Base-by-base conservation (phyloP, 2,329 filamentous ascomycete genomes). In the Phyllosticta capitalensis region DNA sequence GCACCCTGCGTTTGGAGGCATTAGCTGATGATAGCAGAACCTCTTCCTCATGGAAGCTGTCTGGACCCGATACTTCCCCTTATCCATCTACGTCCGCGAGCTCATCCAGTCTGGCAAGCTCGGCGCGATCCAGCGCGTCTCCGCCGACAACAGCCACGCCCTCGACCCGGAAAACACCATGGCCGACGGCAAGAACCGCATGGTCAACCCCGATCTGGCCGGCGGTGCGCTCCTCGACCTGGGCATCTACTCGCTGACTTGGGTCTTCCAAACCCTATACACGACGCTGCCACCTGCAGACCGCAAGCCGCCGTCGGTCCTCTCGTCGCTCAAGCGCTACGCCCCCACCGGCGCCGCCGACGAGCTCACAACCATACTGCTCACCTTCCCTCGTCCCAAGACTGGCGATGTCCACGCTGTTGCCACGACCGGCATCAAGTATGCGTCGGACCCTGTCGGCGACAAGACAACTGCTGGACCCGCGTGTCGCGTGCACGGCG, bases 201-300 rank as follows among this genome's bases (percentile, higher is more conserved):
- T 95, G 84, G 82, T 95, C 63, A 95, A 95, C 73, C 80, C 81
- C 20, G 86, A 92, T 67, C 80, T 96, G 52, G 91, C 90, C 0
- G 91, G 91, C 28, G 91, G 91, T 57, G 87, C 86, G 1, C 77
- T 95, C 58, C 81, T 96, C 55, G 91, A 96, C 72, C 78, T 96
- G 60, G 91, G 91, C 62, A 88, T 96, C 72, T 96, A 96, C 77
- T 84, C 89, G 53, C 75, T 96, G 63, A 95, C 90, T 30, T 96
- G 91, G 91, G 82, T 94, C 6, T 95, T 92, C 80, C 90, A 95
- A 75, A 87, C 87, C 52, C 81, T 95, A 26, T 95, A 95, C 75
- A 89, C 91, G 72, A 83, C 88, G 2, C 87, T 92, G 68, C 80
- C 85, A 1, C 17, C 30, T 1, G 30, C 79, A 71, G 28, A 71